These are phyloP conservation scores for Linum lewisii DNA, from an alignment of 345 rosid species.

Conservation along the genomic window DNA sequence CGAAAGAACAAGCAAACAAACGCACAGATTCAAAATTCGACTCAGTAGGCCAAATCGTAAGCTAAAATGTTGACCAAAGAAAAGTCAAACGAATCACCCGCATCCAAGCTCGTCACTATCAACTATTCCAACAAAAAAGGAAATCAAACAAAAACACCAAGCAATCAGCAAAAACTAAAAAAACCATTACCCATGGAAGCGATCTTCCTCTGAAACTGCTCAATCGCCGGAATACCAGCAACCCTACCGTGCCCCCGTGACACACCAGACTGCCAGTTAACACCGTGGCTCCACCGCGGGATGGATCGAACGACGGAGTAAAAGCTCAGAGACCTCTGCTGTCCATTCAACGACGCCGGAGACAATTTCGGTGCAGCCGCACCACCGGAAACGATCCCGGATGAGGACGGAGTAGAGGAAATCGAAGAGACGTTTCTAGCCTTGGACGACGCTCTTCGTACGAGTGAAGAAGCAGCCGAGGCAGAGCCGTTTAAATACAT, in stretches of 20 bases:
- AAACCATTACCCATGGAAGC: constrained; percentile 63
- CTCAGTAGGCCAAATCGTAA: neutral
- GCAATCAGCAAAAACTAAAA: neutral
- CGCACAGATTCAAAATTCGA: neutral
- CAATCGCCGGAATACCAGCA: constrained; percentile 41
- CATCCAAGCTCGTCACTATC: neutral
- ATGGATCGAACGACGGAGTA: constrained; percentile 41
- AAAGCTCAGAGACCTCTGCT: constrained; percentile 40
- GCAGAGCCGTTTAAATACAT: constrained; percentile 58
- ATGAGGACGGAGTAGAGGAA: constrained; percentile 11
- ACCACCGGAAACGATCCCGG: neutral
- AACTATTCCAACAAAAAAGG: neutral
- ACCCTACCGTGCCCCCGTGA: constrained; percentile 62
- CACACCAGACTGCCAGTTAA: constrained; percentile 38
- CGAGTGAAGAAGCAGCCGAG: constrained; percentile 44
- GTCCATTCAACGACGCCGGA: constrained; percentile 14
- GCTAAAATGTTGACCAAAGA: neutral
- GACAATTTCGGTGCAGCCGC: constrained; percentile 6
- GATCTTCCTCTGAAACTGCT: constrained; percentile 54
- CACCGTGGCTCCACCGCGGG: constrained; percentile 73
- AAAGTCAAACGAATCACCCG: neutral
- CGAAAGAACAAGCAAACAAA: neutral
- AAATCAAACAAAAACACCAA: neutral
- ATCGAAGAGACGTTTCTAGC: constrained; percentile 19
- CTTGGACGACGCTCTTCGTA: constrained; percentile 51